Conservation (phyloP, 1,139 yeast species). For the Kluyveromyces sp. region DNA sequence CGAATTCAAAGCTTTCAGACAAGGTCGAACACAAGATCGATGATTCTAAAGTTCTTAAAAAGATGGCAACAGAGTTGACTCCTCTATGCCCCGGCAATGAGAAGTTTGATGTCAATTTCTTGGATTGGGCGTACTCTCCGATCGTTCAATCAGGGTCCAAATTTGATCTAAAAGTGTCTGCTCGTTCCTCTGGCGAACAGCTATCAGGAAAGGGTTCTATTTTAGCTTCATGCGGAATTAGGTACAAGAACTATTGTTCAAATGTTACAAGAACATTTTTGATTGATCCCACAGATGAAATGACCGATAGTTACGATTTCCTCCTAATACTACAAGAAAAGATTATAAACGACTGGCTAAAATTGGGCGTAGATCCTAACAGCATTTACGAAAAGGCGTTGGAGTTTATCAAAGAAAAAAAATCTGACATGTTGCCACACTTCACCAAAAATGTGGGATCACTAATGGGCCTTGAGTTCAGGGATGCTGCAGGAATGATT, state of each 20-base stretch:
- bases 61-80: slow-evolving; percentile 49
- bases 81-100: slow-evolving; percentile 37
- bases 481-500: slow-evolving; percentile 71
- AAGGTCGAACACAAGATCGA: slow-evolving; percentile 78
- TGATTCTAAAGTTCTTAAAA: slow-evolving; percentile 61
- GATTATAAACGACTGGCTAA: slow-evolving; percentile 47
- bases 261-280: slow-evolving; percentile 82
- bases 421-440: slow-evolving; percentile 56
- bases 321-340: slow-evolving; percentile 61
- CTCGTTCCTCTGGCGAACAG: slow-evolving; percentile 60
- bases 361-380: slow-evolving; percentile 60
- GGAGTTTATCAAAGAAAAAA: slow-evolving; percentile 48
- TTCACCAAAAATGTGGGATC: slow-evolving; percentile 85
- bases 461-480: slow-evolving; percentile 83
- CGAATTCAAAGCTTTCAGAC: slow-evolving; percentile 70
- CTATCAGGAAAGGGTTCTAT: slow-evolving; percentile 77
- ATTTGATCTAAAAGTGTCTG: slow-evolving; percentile 80
- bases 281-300: slow-evolving; percentile 79
- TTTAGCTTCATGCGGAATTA: slow-evolving; percentile 73
- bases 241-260: slow-evolving; percentile 87
- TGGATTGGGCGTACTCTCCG: slow-evolving; percentile 95
- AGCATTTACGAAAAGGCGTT: slow-evolving; percentile 61
- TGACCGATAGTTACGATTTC: slow-evolving; percentile 75
- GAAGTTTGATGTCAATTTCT: slow-evolving; percentile 64
- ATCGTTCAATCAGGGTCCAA: slow-evolving; percentile 84